Evolutionary conservation across 176 grass and related monocot species (phyloP).

Genomic region (Musa schizocarpa): DNA sequence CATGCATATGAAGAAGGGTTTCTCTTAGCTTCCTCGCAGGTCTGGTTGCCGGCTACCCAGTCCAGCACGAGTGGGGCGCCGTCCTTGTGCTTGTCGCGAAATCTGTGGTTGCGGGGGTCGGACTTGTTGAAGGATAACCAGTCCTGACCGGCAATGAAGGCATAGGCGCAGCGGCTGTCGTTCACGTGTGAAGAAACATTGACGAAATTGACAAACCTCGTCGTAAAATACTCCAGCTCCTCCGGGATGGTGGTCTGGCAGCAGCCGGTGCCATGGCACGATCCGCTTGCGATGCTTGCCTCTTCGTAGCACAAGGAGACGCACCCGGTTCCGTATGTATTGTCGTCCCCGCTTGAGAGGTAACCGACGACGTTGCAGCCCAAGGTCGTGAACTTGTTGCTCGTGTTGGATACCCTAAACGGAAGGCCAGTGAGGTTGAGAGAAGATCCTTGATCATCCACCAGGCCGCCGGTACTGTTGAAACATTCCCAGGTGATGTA

Average conservation of each 20-base stretch:
- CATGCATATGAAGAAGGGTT: neutral
- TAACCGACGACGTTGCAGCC: neutral
- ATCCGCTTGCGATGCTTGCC: neutral
- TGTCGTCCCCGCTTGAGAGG: neutral
- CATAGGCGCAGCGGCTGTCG: neutral
- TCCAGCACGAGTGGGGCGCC: neutral
- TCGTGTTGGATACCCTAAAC: neutral
- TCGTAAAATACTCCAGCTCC: neutral
- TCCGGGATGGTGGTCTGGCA: neutral
- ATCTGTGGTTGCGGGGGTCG: neutral
- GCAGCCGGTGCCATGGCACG: neutral
- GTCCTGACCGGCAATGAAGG: neutral
- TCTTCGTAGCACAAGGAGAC: too few species aligned
- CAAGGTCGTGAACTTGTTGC: neutral
- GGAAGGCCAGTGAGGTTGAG: neutral
- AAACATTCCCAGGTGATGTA: neutral
- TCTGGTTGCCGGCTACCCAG: neutral
- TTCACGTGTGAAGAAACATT: neutral
- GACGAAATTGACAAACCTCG: neutral
- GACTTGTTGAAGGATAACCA: neutral
- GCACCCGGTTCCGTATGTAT: neutral
- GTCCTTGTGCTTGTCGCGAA: neutral
- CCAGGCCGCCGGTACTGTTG: neutral
- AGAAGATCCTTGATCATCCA: accelerated
- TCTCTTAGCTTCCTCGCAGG: neutral